phyloP scores from a whole-genome alignment of 495 filamentous ascomycete species.

The Aspergillus cavernicola region DNA sequence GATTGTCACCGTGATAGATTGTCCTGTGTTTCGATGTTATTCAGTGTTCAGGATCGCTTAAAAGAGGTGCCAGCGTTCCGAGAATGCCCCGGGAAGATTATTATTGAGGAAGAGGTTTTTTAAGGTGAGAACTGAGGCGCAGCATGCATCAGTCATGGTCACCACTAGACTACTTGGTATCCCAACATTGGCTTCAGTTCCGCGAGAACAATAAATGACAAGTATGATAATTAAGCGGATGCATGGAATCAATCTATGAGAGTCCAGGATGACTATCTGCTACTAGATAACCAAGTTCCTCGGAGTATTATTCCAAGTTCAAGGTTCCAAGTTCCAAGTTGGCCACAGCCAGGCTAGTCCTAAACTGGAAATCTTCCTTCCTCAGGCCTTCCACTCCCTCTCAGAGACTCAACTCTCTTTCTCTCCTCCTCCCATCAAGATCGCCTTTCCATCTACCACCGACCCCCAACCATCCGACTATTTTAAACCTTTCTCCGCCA shows the following conservation, averaged over 20 bases:
- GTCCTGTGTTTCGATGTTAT: slow-evolving; percentile 2
- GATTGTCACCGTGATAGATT: slow-evolving; percentile 2
- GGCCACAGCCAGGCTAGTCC: slow-evolving; percentile 6
- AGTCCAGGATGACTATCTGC: background rate
- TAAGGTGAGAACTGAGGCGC: background rate
- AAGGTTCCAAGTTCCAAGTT: no score
- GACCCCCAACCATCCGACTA: slow-evolving; percentile 1
- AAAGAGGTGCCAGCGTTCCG: background rate
- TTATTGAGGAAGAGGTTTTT: background rate
- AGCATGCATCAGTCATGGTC: slow-evolving; percentile 2
- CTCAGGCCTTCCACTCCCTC: slow-evolving; percentile 13
- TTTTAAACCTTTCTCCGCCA: background rate
- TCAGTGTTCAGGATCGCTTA: background rate
- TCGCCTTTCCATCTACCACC: slow-evolving; percentile 10
- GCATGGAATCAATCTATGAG: background rate
- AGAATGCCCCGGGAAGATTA: background rate
- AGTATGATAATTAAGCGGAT: no score
- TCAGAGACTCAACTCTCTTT: slow-evolving; percentile 5
- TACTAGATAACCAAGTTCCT: no score
- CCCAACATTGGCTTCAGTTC: no score
- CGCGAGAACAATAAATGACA: no score
- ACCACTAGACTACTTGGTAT: no score
- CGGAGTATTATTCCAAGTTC: no score
- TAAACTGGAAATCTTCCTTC: slow-evolving; percentile 3
- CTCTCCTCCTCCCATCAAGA: slow-evolving; percentile 17